A percentile compares a stretch with the other conserved stretches of the same genome.
Evolutionary conservation across 441 rosid genomes (phyloP).

Genomic region (Adansonia rubrostipa): DNA sequence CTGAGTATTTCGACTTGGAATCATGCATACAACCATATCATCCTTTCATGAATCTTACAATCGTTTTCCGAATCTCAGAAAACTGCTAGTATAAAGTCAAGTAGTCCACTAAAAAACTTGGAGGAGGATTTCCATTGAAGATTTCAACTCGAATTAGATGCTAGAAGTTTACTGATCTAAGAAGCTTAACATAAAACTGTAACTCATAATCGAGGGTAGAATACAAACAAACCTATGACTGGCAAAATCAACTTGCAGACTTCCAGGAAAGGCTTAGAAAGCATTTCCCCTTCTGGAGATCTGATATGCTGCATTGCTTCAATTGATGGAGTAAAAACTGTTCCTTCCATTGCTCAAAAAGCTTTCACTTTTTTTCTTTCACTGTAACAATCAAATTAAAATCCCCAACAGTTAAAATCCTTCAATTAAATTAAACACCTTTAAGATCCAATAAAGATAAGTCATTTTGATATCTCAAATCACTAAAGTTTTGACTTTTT

Average conservation of each 20-base stretch:
- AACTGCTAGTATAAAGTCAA: background rate
- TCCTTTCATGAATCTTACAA: constrained; percentile 5
- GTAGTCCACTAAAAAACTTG: background rate
- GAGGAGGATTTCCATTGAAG: constrained; percentile 5
- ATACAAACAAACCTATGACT: constrained; percentile 62
- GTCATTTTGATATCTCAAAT: background rate
- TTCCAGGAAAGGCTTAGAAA: constrained; percentile 80
- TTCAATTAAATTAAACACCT: too few species aligned
- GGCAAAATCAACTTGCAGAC: constrained; percentile 92
- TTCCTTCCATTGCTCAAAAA: constrained; percentile 64
- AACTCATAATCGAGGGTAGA: too few species aligned
- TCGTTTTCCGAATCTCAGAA: background rate
- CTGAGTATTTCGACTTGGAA: background rate
- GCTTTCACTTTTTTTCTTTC: background rate
- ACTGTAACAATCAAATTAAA: background rate
- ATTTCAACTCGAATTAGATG: constrained; percentile 8
- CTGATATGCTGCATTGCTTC: constrained; percentile 87
- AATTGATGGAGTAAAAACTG: constrained; percentile 77
- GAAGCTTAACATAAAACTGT: background rate
- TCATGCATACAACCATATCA: background rate
- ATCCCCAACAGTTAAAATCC: too few species aligned
- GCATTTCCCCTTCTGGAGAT: constrained; percentile 72
- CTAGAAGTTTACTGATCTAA: background rate
- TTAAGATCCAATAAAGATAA: background rate
- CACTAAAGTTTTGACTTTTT: constrained; percentile 5